Evolutionary conservation across 2,329 filamentous ascomycete species (phyloP).

Genomic region (Ophiostoma piceae): DNA sequence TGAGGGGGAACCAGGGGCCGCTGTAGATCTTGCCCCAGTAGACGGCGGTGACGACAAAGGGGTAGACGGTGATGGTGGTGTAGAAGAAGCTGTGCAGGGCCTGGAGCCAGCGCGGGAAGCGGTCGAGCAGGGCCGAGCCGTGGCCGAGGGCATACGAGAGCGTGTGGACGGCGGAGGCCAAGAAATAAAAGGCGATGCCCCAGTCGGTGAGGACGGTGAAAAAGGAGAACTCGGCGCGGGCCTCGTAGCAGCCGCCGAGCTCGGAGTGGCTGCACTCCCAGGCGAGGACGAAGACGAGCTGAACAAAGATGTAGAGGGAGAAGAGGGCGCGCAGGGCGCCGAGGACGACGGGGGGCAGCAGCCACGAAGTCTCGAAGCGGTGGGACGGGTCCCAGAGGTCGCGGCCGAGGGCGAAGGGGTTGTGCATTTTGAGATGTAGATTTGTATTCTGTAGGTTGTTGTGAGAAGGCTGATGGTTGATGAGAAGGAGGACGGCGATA

Average conservation of each 20-base stretch:
- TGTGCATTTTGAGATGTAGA: constrained; percentile 22
- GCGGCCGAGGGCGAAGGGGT: constrained; percentile 38
- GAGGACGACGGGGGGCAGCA: constrained; percentile 61
- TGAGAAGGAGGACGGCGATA: background rate
- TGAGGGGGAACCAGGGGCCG: constrained; percentile 45
- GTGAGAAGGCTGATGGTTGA: background rate
- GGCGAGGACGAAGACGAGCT: constrained; percentile 63
- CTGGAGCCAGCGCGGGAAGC: constrained; percentile 57
- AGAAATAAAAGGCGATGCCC: constrained; percentile 75
- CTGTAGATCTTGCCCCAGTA: constrained; percentile 62
- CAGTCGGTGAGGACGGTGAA: constrained; percentile 81
- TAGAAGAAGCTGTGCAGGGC: constrained; percentile 61
- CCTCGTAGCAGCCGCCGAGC: constrained; percentile 41
- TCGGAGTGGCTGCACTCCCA: constrained; percentile 53
- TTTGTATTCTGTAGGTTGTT: background rate
- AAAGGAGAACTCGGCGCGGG: constrained; percentile 63
- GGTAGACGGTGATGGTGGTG: constrained; percentile 57
- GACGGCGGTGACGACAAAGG: constrained; percentile 64
- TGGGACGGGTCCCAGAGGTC: constrained; percentile 52
- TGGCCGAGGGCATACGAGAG: constrained; percentile 52
- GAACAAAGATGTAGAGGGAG: constrained; percentile 63
- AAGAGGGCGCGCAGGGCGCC: constrained; percentile 53
- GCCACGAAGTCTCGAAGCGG: constrained; percentile 75
- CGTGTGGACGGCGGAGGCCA: constrained; percentile 63
- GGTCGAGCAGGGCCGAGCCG: constrained; percentile 51